A percentile compares a stretch with the other conserved stretches of the same genome.
Evolutionary conservation across 2,329 filamentous ascomycete genomes (phyloP).

Genomic region (Pseudocercospora fijiensis): DNA sequence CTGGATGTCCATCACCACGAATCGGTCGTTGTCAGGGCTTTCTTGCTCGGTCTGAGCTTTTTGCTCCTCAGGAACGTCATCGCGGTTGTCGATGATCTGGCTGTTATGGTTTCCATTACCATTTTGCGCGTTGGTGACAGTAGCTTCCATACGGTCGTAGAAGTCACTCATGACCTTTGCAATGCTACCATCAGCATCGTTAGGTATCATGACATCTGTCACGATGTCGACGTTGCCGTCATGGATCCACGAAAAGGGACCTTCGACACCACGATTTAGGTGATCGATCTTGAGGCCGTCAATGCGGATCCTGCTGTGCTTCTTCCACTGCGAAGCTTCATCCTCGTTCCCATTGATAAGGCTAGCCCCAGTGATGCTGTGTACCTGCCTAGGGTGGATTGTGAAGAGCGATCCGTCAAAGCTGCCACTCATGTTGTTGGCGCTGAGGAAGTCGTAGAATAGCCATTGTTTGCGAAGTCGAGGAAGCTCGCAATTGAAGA

Average conservation of each 20-base stretch:
- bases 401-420: conserved; percentile 96
- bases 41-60: conserved; percentile 1
- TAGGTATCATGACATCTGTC: conserved; percentile 90
- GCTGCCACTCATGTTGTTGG: conserved; percentile 92
- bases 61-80: conserved; percentile 12
- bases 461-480: conserved; percentile 93
- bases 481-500: conserved; percentile 92
- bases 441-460: conserved; percentile 94
- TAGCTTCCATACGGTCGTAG: conserved; percentile 92
- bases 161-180: conserved; percentile 96
- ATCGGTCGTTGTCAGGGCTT: conserved; percentile 64
- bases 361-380: conserved; percentile 69
- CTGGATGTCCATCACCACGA: conserved; percentile 90
- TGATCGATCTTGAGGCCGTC: conserved; percentile 95
- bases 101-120: conserved; percentile 19
- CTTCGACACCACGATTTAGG: conserved; percentile 86
- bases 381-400: conserved; percentile 89
- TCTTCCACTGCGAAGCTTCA: conserved; percentile 81
- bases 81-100: conserved; percentile 30
- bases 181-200: conserved; percentile 82
- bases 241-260: conserved; percentile 96
- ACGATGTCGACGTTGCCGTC: conserved; percentile 97
- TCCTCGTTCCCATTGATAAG: conserved; percentile 58
- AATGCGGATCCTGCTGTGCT: conserved; percentile 87
- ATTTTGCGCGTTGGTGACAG: conserved; percentile 58